These are phyloP conservation scores for Pichia cactophila DNA, from an alignment of 1,139 yeast genomes.

Conservation along the genomic window DNA sequence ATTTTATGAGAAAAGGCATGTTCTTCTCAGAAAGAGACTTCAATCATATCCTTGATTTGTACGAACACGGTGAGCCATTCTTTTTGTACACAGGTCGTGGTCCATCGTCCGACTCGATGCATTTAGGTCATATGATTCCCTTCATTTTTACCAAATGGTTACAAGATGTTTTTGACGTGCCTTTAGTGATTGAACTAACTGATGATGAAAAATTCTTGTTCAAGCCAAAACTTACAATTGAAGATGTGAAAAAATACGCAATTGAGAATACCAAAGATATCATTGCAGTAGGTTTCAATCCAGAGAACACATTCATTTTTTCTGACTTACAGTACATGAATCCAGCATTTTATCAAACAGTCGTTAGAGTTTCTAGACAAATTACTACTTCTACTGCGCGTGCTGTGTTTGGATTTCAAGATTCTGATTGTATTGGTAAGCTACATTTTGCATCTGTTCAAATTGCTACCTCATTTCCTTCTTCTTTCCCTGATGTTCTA, in stretches of 20 bases:
- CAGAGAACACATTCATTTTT: constrained; percentile 89
- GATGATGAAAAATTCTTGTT: constrained; percentile 97
- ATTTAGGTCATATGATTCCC: constrained; percentile 95
- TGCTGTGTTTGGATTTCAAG: constrained; percentile 96
- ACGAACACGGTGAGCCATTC: constrained; percentile 92
- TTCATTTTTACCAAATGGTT: constrained; percentile 95
- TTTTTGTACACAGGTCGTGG: constrained; percentile 98
- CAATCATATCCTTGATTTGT: constrained; percentile 67
- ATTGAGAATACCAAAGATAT: constrained; percentile 85
- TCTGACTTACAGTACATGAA: constrained; percentile 91
- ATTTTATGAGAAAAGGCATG: constrained; percentile 81
- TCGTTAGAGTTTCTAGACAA: constrained; percentile 88
- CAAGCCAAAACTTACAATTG: constrained; percentile 82
- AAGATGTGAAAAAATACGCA: constrained; percentile 77
- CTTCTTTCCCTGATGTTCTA: constrained; percentile 89
- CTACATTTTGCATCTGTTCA: constrained; percentile 93
- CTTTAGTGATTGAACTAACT: constrained; percentile 91
- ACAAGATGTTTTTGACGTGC: constrained; percentile 95
- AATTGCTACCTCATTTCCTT: constrained; percentile 92
- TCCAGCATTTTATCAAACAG: constrained; percentile 88
- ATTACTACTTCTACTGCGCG: constrained; percentile 94
- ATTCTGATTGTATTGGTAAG: constrained; percentile 91
- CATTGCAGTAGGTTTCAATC: constrained; percentile 89
- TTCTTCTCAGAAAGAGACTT: constrained; percentile 93
- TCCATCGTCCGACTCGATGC: constrained; percentile 92